Conservation (phyloP, 1,284 basidiomycete species). For the Trichosporon asahii region DNA sequence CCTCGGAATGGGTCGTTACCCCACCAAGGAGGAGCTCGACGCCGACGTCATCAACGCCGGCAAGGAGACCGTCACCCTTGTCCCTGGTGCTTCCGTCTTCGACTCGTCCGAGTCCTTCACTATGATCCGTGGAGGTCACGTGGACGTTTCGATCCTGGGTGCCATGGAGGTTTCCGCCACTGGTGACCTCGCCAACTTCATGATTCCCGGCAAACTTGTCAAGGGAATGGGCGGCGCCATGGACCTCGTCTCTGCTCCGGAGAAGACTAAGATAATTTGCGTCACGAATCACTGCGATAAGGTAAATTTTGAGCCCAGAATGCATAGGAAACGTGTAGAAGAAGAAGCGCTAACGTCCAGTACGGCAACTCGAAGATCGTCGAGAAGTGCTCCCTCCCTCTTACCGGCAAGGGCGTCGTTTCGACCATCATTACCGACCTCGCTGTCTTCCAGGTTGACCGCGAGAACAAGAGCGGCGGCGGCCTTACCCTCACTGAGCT, state of each 20-base stretch:
- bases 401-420: constrained; percentile 81
- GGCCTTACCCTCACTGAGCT: constrained; percentile 75
- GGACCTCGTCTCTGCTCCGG: constrained; percentile 91
- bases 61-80: constrained; percentile 88
- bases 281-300: constrained; percentile 58
- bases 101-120: constrained; percentile 64
- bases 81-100: constrained; percentile 89
- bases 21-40: constrained; percentile 80
- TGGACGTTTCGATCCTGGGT: constrained; percentile 85
- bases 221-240: constrained; percentile 94
- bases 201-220: constrained; percentile 90
- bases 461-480: constrained; percentile 58
- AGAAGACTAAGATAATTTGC: constrained; percentile 62
- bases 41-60: constrained; percentile 94
- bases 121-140: constrained; percentile 94
- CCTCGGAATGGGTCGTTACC: constrained; percentile 92
- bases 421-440: constrained; percentile 90
- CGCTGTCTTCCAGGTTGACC: constrained; percentile 81
- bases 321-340: too few relatives aligned
- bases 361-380: constrained; percentile 85
- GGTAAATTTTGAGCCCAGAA: background rate
- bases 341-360: constrained; percentile 64
- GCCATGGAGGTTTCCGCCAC: constrained; percentile 89
- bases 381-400: constrained; percentile 72
- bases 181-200: constrained; percentile 93